Conservation (phyloP, 2,329 filamentous ascomycete genomes). For the Fusarium xylarioides region DNA sequence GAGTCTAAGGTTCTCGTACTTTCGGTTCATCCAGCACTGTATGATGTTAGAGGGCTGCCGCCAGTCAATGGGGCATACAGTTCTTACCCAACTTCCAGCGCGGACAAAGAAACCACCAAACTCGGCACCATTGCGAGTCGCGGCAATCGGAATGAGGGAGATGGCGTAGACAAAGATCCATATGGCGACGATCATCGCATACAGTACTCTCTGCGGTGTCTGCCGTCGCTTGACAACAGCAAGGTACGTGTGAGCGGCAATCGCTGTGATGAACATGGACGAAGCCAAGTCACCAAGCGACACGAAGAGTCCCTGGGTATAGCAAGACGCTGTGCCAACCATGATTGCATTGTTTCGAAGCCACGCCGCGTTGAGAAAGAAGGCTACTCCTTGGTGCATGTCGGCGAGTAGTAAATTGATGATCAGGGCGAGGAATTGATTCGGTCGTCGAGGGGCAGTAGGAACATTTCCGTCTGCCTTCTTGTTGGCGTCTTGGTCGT, state of each 20-base stretch:
- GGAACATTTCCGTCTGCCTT: not conserved
- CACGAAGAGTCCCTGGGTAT: conserved; percentile 73
- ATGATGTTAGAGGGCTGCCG: not conserved
- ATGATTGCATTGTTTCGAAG: conserved; percentile 62
- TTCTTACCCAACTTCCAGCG: conserved; percentile 68
- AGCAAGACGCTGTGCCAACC: conserved; percentile 64
- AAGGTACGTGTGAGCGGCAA: conserved; percentile 73
- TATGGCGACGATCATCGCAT: conserved; percentile 54
- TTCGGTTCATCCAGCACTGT: conserved; percentile 70
- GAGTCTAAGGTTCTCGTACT: conserved; percentile 64
- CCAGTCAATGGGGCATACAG: fast-evolving
- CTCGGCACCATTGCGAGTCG: conserved; percentile 53
- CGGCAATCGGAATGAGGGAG: conserved; percentile 60
- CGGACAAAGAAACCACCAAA: conserved; percentile 66
- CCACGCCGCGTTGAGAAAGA: conserved; percentile 70
- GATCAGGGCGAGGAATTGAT: conserved; percentile 75
- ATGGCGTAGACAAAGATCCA: conserved; percentile 70
- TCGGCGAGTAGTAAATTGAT: conserved; percentile 76
- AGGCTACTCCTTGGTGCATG: conserved; percentile 71
- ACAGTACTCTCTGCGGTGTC: conserved; percentile 61
- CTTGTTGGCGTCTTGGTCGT: not conserved
- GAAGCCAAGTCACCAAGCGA: conserved; percentile 72
- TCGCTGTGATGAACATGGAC: conserved; percentile 72
- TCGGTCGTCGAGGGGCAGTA: conserved; percentile 53
- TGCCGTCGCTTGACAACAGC: conserved; percentile 66